These are phyloP conservation scores for Dinochytrium kinnereticum DNA, from an alignment of 371 early-diverging fungal genomes.

Conservation along the genomic window DNA sequence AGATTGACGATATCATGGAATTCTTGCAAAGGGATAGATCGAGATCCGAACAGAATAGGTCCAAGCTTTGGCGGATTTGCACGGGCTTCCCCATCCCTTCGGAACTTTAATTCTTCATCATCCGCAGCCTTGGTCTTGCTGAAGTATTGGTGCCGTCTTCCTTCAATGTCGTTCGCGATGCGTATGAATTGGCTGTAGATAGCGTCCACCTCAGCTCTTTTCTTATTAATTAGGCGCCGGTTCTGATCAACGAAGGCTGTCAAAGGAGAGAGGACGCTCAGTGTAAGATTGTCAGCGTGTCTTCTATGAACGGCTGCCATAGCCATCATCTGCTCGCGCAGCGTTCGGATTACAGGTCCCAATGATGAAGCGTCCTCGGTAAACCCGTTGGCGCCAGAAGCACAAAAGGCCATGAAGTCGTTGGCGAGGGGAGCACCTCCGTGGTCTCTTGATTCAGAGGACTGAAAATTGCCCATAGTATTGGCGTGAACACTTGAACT, in stretches of 20 bases:
- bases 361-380: conserved; percentile 34
- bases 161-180: conserved; percentile 32
- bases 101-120: conserved; percentile 35
- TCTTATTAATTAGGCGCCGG: conserved; percentile 25
- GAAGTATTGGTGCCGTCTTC: conserved; percentile 21
- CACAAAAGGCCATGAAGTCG: background rate
- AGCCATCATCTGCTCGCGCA: conserved; percentile 38
- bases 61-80: conserved; percentile 15
- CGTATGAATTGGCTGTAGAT: conserved; percentile 18
- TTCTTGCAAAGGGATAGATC: conserved; percentile 32
- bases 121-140: conserved; percentile 23
- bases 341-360: conserved; percentile 25
- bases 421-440: background rate
- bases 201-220: conserved; percentile 36
- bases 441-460: background rate
- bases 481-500: background rate
- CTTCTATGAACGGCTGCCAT: conserved; percentile 39
- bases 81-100: conserved; percentile 24
- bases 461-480: background rate
- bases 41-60: conserved; percentile 35
- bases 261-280: conserved; percentile 39
- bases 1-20: conserved; percentile 28
- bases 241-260: conserved; percentile 39
- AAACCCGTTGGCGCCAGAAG: conserved; percentile 22
- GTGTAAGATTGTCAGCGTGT: conserved; percentile 42